phyloP scores from a whole-genome alignment of 179 eudicot genomes.

The Beta lomatogona region DNA sequence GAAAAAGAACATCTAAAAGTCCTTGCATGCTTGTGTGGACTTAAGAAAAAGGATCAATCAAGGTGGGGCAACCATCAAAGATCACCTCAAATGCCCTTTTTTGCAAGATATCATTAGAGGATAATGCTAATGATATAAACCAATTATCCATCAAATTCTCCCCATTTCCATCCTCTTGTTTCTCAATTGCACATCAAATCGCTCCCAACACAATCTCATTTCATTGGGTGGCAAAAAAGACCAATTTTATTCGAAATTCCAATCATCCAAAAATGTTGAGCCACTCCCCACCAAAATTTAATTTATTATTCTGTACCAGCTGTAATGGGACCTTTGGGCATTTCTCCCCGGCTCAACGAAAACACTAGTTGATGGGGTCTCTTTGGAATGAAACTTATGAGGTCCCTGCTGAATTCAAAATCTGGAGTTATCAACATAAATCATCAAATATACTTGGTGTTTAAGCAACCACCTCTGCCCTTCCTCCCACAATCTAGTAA shows the following conservation, averaged over 20 bases:
- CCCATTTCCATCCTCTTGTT: constrained; percentile 13
- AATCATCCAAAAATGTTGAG: constrained; percentile 16
- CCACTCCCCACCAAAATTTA: background rate
- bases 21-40: background rate
- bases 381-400: constrained; percentile 22
- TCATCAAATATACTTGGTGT: constrained; percentile 27
- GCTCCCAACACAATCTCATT: background rate
- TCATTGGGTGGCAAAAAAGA: background rate
- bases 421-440: constrained; percentile 13
- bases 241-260: background rate
- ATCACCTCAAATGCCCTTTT: constrained; percentile 12
- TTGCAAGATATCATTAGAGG: constrained; percentile 25
- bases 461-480: constrained; percentile 27
- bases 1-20: background rate
- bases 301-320: constrained; percentile 25
- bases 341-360: constrained; percentile 15
- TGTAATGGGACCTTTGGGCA: constrained; percentile 25
- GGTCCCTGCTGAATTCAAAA: constrained; percentile 17
- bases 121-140: constrained; percentile 21
- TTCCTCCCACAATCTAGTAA: constrained; percentile 28
- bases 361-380: constrained; percentile 14
- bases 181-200: background rate
- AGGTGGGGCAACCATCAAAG: constrained; percentile 22
- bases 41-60: constrained; percentile 5
- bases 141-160: constrained; percentile 13